phyloP scores from a whole-genome alignment of 148 eudicot species.

The Fallopia convolvulus region DNA sequence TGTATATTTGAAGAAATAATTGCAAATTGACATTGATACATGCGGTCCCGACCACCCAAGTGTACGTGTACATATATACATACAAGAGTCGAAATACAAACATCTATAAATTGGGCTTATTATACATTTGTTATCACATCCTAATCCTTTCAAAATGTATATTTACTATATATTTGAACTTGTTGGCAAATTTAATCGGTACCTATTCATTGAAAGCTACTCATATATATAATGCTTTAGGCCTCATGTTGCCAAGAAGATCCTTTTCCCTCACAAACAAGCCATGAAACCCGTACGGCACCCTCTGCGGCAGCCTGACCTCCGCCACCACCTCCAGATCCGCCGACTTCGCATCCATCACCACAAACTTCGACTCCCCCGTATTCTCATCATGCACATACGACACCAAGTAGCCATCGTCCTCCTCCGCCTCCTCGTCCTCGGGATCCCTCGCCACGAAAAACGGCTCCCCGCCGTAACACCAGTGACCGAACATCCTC shows the following conservation, averaged over 20 bases:
- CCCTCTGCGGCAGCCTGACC: conserved; percentile 46
- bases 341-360: conserved; percentile 59
- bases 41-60: no score
- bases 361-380: conserved; percentile 43
- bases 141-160: no score
- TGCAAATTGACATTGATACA: no score
- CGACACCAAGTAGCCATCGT: conserved; percentile 47
- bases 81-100: no score
- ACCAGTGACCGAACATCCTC: conserved; percentile 30
- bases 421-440: conserved; percentile 35
- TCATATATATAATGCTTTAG: neutral
- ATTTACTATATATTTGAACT: no score
- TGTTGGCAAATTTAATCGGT: no score
- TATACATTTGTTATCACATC: no score
- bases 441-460: conserved; percentile 40
- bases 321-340: conserved; percentile 40
- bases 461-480: conserved; percentile 55
- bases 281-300: conserved; percentile 66
- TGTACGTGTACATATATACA: no score
- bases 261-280: conserved; percentile 44
- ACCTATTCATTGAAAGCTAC: no score
- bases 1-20: no score
- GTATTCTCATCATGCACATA: conserved; percentile 43
- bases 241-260: conserved; percentile 22
- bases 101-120: no score